Conservation (phyloP, 371 early-diverging fungal genomes). For the Mucor circinelloides region DNA sequence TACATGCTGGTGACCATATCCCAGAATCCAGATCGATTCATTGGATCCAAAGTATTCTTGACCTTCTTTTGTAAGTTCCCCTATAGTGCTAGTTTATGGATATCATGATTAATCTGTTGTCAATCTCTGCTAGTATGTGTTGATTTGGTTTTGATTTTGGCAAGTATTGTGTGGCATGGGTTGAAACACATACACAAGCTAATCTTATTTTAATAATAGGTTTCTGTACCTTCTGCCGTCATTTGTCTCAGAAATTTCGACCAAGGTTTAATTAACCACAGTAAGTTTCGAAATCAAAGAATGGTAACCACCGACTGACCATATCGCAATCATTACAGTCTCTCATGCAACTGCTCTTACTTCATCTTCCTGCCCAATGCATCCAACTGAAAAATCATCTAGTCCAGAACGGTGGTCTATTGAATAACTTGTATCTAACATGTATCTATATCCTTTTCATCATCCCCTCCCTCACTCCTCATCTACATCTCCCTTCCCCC, state of each 20-base stretch:
- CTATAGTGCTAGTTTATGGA: too few species aligned
- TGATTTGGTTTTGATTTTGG: conserved; percentile 35
- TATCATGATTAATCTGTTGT: not conserved
- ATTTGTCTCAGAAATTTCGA: conserved; percentile 32
- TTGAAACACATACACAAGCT: not conserved
- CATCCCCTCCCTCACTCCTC: not conserved
- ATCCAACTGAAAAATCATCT: conserved; percentile 13
- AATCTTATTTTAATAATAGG: conserved; percentile 9
- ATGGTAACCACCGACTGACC: not conserved
- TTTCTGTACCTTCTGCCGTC: conserved; percentile 29
- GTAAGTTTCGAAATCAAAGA: conserved; percentile 9
- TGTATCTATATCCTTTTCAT: not conserved
- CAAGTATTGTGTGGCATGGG: conserved; percentile 2
- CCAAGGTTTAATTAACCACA: conserved; percentile 34
- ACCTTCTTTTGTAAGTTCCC: conserved; percentile 64
- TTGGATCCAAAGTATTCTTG: conserved; percentile 62
- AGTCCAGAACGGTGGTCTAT: conserved; percentile 30
- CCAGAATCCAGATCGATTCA: conserved; percentile 54
- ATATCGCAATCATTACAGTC: conserved; percentile 9
- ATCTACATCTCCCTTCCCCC: not conserved
- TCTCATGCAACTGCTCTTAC: conserved; percentile 26
- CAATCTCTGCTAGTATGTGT: conserved; percentile 28
- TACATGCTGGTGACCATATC: conserved; percentile 75
- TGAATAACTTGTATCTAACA: conserved; percentile 15
- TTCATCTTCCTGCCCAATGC: conserved; percentile 26